phyloP scores from a whole-genome alignment of 148 eudicot genomes.

The Amaranthus cruentus region DNA sequence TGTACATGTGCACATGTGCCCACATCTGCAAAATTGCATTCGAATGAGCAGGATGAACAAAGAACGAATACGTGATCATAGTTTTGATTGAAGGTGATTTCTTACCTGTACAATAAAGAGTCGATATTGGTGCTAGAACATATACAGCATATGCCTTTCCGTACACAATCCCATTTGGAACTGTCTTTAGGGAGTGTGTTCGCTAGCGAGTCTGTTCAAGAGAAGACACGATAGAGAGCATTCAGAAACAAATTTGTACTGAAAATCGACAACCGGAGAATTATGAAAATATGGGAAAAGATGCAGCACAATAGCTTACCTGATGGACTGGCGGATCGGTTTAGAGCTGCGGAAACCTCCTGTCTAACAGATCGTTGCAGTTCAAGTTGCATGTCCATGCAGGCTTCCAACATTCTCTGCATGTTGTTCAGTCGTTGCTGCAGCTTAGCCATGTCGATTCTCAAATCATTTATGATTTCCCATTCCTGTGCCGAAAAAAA shows the following conservation, averaged over 20 bases:
- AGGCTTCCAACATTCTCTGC: conserved; percentile 89
- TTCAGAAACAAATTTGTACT: background rate
- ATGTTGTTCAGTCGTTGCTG: conserved; percentile 79
- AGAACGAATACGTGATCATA: background rate
- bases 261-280: no score
- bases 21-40: conserved; percentile 49
- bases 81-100: background rate
- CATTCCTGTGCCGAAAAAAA: conserved; percentile 47
- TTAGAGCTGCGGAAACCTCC: conserved; percentile 81
- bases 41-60: background rate
- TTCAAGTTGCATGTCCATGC: conserved; percentile 94
- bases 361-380: conserved; percentile 69
- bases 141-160: conserved; percentile 77
- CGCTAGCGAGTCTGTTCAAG: conserved; percentile 29
- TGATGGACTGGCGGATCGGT: conserved; percentile 36
- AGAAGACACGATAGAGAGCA: background rate
- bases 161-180: conserved; percentile 59
- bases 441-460: conserved; percentile 78
- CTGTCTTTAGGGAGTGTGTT: conserved; percentile 34
- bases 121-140: conserved; percentile 61
- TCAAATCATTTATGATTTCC: conserved; percentile 78
- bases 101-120: conserved; percentile 76
- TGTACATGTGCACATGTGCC: conserved; percentile 94
- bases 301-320: conserved; percentile 28
- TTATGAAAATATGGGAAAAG: background rate